Percentiles rank a stretch among this genome's conserved stretches.
Conservation (phyloP, 805 yeast genomes). For the Monosporozyma aquatica region DNA sequence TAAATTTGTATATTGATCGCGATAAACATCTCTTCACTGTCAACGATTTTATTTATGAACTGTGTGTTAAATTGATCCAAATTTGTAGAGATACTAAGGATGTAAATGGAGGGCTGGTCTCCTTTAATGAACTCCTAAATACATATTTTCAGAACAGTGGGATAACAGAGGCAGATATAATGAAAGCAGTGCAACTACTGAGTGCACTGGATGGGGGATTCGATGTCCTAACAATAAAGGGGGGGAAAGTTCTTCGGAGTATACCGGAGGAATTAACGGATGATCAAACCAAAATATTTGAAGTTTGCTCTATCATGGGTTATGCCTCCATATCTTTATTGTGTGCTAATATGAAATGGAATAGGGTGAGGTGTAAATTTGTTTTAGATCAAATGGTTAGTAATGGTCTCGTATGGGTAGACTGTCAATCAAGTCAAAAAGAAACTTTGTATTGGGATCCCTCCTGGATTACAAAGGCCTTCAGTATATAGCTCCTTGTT, state of each 20-base stretch:
- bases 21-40: conserved; percentile 26
- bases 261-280: conserved; percentile 53
- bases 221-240: conserved; percentile 45
- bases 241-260: conserved; percentile 49
- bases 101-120: conserved; percentile 74
- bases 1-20: conserved; percentile 32
- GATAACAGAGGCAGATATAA: conserved; percentile 42
- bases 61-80: conserved; percentile 69
- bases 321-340: conserved; percentile 56
- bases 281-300: conserved; percentile 66
- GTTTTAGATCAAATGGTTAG: conserved; percentile 73
- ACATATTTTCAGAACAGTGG: conserved; percentile 28
- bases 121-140: conserved; percentile 43
- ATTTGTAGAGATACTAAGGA: conserved; percentile 60
- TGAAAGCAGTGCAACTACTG: conserved; percentile 45
- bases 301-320: conserved; percentile 70
- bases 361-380: conserved; percentile 45
- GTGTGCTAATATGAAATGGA: conserved; percentile 74
- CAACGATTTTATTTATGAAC: conserved; percentile 51
- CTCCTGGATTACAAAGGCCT: conserved; percentile 44
- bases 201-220: conserved; percentile 61
- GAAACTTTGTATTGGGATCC: conserved; percentile 64
- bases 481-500: neutral
- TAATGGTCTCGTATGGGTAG: conserved; percentile 82
- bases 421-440: conserved; percentile 36